phyloP scores from a whole-genome alignment of 306 rosid species.

The Glycine tomentella region DNA sequence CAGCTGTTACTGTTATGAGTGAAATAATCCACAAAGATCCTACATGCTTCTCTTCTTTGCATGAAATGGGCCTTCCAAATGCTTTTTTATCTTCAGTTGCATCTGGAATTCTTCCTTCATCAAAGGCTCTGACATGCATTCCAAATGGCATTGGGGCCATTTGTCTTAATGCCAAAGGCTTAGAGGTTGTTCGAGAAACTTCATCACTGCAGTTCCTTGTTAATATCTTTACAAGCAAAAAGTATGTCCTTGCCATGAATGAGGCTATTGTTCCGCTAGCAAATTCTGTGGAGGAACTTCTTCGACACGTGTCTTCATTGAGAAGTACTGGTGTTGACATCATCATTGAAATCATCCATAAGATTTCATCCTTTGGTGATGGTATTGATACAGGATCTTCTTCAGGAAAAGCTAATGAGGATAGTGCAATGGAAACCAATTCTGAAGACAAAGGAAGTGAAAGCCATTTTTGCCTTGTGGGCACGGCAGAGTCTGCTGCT shows the following conservation, averaged over 20 bases:
- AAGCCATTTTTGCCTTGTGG: constrained; percentile 58
- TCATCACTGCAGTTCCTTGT: constrained; percentile 79
- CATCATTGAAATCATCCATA: constrained; percentile 78
- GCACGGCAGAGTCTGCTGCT: constrained; percentile 60
- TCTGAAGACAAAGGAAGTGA: constrained; percentile 71
- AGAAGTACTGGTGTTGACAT: constrained; percentile 92
- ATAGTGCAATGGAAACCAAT: constrained; percentile 88
- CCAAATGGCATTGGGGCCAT: constrained; percentile 98
- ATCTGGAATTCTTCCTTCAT: constrained; percentile 87
- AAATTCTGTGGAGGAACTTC: constrained; percentile 95
- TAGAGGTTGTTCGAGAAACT: constrained; percentile 83
- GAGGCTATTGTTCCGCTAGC: constrained; percentile 95
- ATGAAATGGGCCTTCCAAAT: constrained; percentile 94
- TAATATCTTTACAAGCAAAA: constrained; percentile 86
- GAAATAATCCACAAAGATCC: constrained; percentile 98
- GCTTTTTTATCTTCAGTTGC: constrained; percentile 86
- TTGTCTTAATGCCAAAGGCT: constrained; percentile 91
- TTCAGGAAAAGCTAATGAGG: constrained; percentile 68
- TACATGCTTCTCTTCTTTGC: constrained; percentile 79
- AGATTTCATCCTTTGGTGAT: constrained; percentile 73
- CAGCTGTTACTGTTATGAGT: constrained; percentile 98
- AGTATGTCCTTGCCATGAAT: constrained; percentile 81
- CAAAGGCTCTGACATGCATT: constrained; percentile 88
- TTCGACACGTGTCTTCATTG: constrained; percentile 87
- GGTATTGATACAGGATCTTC: constrained; percentile 55